A percentile compares a stretch with the other conserved stretches of the same genome.
Evolutionary conservation across 2,329 filamentous ascomycete species (phyloP).

Genomic region (Ophiosphaerella korrae): DNA sequence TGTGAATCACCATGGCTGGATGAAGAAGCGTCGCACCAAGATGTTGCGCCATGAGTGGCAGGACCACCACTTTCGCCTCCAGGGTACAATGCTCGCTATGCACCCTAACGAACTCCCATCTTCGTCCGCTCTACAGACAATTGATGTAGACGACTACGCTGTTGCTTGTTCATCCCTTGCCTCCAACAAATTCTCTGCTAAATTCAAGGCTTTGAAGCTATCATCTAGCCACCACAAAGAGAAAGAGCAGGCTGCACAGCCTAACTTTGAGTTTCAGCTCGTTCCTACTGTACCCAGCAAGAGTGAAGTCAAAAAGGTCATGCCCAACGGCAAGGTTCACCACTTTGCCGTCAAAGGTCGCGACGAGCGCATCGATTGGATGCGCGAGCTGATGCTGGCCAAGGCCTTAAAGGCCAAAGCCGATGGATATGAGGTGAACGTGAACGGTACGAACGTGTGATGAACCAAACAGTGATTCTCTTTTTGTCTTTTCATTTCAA

Average conservation of each 20-base stretch:
- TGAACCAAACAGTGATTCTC: not conserved
- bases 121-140: constrained; percentile 74
- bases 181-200: constrained; percentile 81
- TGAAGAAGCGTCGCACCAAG: constrained; percentile 91
- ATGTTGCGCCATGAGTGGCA: constrained; percentile 93
- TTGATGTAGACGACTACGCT: constrained; percentile 87
- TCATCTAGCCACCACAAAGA: constrained; percentile 56
- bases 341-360: constrained; percentile 89
- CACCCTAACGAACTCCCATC: constrained; percentile 60
- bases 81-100: constrained; percentile 66
- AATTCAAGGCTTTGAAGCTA: constrained; percentile 77
- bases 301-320: constrained; percentile 45
- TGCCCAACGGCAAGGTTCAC: constrained; percentile 73
- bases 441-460: constrained; percentile 64
- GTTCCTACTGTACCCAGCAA: constrained; percentile 68
- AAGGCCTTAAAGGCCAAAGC: constrained; percentile 85
- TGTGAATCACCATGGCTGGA: constrained; percentile 78
- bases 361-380: constrained; percentile 96
- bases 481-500: constrained; percentile 3
- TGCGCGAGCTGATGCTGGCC: constrained; percentile 89
- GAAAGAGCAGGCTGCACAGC: constrained; percentile 61
- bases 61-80: constrained; percentile 86
- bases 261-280: constrained; percentile 82
- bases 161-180: constrained; percentile 81
- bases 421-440: constrained; percentile 79